Evolutionary conservation across 2,329 filamentous ascomycete genomes (phyloP), one percentile per base, ranked within the genome.

Genomic region (Lachnellula suecica): DNA sequence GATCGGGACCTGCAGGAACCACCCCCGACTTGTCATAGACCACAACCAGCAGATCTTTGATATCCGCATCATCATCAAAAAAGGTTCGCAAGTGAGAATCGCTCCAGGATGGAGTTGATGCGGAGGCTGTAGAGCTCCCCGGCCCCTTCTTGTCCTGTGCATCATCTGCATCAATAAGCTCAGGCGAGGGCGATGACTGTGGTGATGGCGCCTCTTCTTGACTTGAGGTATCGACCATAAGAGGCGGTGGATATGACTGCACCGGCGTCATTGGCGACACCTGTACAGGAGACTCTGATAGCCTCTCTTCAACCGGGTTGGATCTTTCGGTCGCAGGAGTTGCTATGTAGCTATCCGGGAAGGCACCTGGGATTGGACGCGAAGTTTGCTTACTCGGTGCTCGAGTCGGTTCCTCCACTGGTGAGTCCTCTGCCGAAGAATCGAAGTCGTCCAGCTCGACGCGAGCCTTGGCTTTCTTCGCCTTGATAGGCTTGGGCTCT

Each of bases 11-110:
- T 7, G 87, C 89, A 17, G 91, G 88, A 38, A 84, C 81, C 15
- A 95, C 85, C 53, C 92, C 89, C 13, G 85, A 88, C 69, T 92
- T 96, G 71, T 97, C 92, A 67, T 96, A 92, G 24, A 99, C 91
- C 55, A 99, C 88, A 34, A 92, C 81, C 47, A 97, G 79, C 67
- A 97, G 81, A 68, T 99, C 93, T 46, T 90, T 84, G 60, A 99
- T 91, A 58, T 96, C 91, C 29, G 86, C 85, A 55, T 90, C 85
- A 61, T 94, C 91, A 60, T 97, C 93, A 64, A 97, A 88, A 72
- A 97, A 99, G 13, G 89, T 87, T 54, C 91, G 84, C 24, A 99
- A 80, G 62, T 85, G 89, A 51, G 84, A 79, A 69, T 97, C 93
- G 57, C 91, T 93, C 94, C 94, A 99, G 0, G 84, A 82, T 23